Conservation (phyloP, 1,284 basidiomycete genomes). For the Cryptococcus sp. region DNA sequence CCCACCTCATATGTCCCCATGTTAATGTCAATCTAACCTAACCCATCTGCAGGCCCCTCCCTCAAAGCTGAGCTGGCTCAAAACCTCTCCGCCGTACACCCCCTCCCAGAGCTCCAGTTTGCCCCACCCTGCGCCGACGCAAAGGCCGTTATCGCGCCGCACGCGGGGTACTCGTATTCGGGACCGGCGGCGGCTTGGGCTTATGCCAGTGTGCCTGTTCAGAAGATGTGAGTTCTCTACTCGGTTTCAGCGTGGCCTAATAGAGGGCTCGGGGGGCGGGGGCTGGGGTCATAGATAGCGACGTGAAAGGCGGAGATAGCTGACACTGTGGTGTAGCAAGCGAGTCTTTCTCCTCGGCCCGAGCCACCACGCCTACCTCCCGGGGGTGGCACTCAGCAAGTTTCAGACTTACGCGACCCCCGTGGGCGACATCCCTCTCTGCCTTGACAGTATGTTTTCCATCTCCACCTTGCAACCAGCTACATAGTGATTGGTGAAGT, state of each 20-base stretch:
- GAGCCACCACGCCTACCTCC: slow-evolving; percentile 86
- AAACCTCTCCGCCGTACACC: slow-evolving; percentile 64
- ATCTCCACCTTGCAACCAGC: no score
- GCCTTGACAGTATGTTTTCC: slow-evolving; percentile 65
- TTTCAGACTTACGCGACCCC: slow-evolving; percentile 81
- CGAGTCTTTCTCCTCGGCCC: slow-evolving; percentile 93
- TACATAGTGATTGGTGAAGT: no score
- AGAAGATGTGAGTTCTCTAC: slow-evolving; percentile 62
- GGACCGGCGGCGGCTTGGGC: slow-evolving; percentile 94
- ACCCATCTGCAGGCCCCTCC: slow-evolving; percentile 52
- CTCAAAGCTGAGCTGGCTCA: slow-evolving; percentile 62
- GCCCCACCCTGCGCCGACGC: slow-evolving; percentile 66
- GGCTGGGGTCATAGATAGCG: neutral
- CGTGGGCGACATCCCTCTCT: slow-evolving; percentile 74
- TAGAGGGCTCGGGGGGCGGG: neutral
- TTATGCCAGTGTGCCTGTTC: slow-evolving; percentile 80
- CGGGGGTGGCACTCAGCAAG: slow-evolving; percentile 77
- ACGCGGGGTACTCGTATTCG: slow-evolving; percentile 94
- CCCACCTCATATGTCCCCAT: neutral
- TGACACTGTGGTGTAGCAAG: slow-evolving; percentile 57
- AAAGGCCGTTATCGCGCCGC: slow-evolving; percentile 97
- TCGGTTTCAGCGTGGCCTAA: no score
- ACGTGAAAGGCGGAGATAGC: neutral
- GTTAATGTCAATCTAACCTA: slow-evolving; percentile 1
- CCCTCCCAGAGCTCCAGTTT: slow-evolving; percentile 54